A percentile compares a stretch with the other conserved stretches of the same genome.
These are phyloP conservation scores for Pholiota molesta DNA, from an alignment of 768 basidiomycete genomes.

Conservation along the genomic window DNA sequence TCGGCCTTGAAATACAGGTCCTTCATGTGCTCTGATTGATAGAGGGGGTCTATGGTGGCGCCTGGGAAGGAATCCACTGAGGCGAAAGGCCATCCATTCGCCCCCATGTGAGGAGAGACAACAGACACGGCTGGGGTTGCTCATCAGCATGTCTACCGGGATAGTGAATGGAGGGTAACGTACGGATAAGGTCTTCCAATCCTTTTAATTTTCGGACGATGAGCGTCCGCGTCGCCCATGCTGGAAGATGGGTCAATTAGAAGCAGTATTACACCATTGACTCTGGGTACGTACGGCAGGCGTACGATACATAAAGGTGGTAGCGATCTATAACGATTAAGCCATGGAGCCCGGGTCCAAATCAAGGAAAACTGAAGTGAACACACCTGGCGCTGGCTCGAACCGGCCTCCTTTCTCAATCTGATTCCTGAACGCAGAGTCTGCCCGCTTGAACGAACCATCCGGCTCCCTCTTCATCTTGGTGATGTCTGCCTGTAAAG, in stretches of 20 bases:
- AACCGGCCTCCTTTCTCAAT: constrained; percentile 47
- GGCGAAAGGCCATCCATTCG: constrained; percentile 87
- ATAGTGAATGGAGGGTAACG: constrained; percentile 28
- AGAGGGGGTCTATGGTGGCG: constrained; percentile 76
- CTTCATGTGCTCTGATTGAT: constrained; percentile 69
- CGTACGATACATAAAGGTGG: constrained; percentile 86
- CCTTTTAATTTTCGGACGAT: constrained; percentile 93
- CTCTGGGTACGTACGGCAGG: constrained; percentile 65
- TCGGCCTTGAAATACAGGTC: constrained; percentile 85
- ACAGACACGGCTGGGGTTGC: constrained; percentile 64
- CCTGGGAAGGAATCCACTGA: constrained; percentile 67
- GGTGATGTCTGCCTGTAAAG: constrained; percentile 50
- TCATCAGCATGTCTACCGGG: not conserved
- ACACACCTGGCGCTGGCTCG: constrained; percentile 74
- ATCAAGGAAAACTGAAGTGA: not conserved
- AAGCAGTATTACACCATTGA: not conserved
- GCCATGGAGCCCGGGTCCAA: not conserved
- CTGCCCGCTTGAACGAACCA: constrained; percentile 65
- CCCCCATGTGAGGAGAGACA: constrained; percentile 87
- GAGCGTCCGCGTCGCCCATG: constrained; percentile 93
- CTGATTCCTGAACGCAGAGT: constrained; percentile 52
- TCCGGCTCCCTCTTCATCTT: constrained; percentile 57
- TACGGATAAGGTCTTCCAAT: constrained; percentile 81
- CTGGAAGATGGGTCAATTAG: constrained; percentile 35
- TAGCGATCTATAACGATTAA: constrained; percentile 68